These are phyloP conservation scores for Fusarium sp. DNA, from an alignment of 2,329 filamentous ascomycete species.

Conservation along the genomic window DNA sequence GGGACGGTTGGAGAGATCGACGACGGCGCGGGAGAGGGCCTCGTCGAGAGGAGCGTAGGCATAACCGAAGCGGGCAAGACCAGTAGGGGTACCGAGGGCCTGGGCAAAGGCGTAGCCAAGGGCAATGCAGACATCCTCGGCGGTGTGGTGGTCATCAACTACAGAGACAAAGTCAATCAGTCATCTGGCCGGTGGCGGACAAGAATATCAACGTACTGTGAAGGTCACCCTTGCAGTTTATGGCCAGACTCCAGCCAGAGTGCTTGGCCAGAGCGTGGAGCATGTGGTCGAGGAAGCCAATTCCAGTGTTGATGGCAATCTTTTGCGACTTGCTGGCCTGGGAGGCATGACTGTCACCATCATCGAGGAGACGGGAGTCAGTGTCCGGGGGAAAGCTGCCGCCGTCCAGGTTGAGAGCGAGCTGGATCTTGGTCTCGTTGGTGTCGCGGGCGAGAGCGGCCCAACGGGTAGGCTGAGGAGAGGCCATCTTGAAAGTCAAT, in stretches of 20 bases:
- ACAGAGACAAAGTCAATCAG: conserved; percentile 15
- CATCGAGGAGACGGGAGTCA: conserved; percentile 65
- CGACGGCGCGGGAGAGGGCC: conserved; percentile 90
- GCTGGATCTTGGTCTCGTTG: conserved; percentile 97
- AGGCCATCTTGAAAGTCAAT: conserved; percentile 42
- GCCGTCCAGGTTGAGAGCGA: conserved; percentile 93
- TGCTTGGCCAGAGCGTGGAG: conserved; percentile 97
- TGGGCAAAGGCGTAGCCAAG: conserved; percentile 86
- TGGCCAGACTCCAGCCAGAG: conserved; percentile 88
- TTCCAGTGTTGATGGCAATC: conserved; percentile 90
- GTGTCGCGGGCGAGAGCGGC: conserved; percentile 88
- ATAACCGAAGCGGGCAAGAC: conserved; percentile 89
- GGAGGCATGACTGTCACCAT: conserved; percentile 77
- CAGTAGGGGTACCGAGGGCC: conserved; percentile 81
- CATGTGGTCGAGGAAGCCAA: conserved; percentile 99
- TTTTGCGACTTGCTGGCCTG: conserved; percentile 87
- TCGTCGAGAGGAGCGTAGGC: conserved; percentile 96
- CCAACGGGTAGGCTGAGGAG: conserved; percentile 66
- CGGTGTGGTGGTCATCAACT: conserved; percentile 99
- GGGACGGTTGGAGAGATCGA: conserved; percentile 94
- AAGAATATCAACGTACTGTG: conserved; percentile 74
- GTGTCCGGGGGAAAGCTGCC: conserved; percentile 78
- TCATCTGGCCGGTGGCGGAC: conserved; percentile 5
- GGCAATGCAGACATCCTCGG: conserved; percentile 94
- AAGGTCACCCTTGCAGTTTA: conserved; percentile 88